These are phyloP conservation scores for Ambispora gerdemannii DNA, from an alignment of 192 early-diverging fungal species.

Conservation along the genomic window DNA sequence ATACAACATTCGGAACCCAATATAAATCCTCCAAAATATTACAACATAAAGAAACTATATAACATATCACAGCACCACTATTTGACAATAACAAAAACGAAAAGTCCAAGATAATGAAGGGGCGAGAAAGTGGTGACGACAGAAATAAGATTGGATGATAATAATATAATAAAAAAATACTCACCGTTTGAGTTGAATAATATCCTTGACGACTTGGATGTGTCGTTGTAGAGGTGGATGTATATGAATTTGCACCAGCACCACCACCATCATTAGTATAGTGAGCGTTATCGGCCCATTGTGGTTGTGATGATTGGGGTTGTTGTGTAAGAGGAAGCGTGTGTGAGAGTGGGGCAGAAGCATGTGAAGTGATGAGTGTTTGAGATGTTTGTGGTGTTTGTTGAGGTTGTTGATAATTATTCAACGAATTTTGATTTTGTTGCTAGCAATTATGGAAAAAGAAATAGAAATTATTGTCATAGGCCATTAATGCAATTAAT, in stretches of 20 bases:
- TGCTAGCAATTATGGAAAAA: neutral
- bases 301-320: neutral
- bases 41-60: slow-evolving; percentile 7
- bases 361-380: no score
- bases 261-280: slow-evolving; percentile 15
- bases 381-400: neutral
- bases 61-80: no score
- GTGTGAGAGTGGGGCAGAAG: no score
- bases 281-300: slow-evolving; percentile 4
- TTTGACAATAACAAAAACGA: neutral
- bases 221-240: neutral
- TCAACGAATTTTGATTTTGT: slow-evolving; percentile 12
- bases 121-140: no score
- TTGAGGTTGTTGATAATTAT: slow-evolving; percentile 1
- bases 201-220: slow-evolving; percentile 22
- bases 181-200: slow-evolving; percentile 26
- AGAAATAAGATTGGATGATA: no score
- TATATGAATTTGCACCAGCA: no score
- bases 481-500: neutral
- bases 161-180: slow-evolving; percentile 1
- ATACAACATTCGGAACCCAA: no score
- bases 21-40: neutral
- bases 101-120: neutral
- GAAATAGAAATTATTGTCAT: neutral
- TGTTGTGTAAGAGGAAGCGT: no score